Evolutionary conservation across 1,284 basidiomycete genomes (phyloP).

Genomic region (Trametes versicolor): DNA sequence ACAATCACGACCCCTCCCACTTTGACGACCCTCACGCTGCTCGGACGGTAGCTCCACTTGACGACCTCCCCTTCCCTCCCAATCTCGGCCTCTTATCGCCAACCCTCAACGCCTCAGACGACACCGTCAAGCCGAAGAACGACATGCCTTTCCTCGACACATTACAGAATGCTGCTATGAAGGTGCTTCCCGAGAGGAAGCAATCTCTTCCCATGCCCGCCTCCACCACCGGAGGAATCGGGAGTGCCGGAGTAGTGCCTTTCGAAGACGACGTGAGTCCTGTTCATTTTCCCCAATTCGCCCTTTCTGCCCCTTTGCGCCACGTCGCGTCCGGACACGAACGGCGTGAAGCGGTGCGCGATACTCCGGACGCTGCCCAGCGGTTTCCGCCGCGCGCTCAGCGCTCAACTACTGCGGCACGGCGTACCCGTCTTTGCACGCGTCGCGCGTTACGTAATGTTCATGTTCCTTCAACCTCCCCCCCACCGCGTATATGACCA

Average conservation of each 20-base stretch:
- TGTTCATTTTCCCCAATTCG: constrained; percentile 16
- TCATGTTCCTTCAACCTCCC: constrained; percentile 41
- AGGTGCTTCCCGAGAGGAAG: constrained; percentile 44
- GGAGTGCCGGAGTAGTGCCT: constrained; percentile 63
- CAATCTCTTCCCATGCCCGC: constrained; percentile 37
- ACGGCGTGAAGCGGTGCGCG: constrained; percentile 16
- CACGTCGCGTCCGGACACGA: constrained; percentile 21
- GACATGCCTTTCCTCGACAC: constrained; percentile 43
- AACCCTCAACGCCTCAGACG: background rate
- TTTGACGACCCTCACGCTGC: constrained; percentile 23
- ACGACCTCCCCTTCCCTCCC: constrained; percentile 14
- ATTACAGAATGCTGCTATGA: constrained; percentile 41
- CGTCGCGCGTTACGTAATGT: constrained; percentile 63
- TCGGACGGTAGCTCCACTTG: constrained; percentile 6
- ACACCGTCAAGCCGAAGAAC: background rate
- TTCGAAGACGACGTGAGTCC: constrained; percentile 75
- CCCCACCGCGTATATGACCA: constrained; percentile 37
- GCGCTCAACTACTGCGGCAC: constrained; percentile 14
- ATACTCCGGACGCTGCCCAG: constrained; percentile 10
- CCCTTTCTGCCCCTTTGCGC: constrained; percentile 12
- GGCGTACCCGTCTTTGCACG: constrained; percentile 25
- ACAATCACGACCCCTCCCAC: constrained; percentile 5
- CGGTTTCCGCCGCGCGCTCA: constrained; percentile 18
- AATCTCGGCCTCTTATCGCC: constrained; percentile 10
- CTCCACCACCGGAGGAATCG: constrained; percentile 56